A percentile compares a stretch with the other conserved stretches of the same genome.
Conservation (phyloP, 148 eudicot species). For the Vaccinium myrtillus region DNA sequence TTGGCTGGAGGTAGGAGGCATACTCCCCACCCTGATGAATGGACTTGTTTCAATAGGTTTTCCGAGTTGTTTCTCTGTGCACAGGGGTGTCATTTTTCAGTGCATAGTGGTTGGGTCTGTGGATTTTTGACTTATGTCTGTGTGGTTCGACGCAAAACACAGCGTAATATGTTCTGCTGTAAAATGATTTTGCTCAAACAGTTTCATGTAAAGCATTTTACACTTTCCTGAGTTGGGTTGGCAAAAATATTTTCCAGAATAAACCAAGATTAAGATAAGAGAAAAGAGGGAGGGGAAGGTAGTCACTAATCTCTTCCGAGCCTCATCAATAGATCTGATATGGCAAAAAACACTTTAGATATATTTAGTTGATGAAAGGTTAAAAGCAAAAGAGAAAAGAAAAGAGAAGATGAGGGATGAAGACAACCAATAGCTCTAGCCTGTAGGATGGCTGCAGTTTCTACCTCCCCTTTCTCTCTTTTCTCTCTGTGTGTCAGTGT, state of each 20-base stretch:
- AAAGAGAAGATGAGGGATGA: neutral
- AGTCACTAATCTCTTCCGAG: no score
- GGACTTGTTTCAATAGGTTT: constrained; percentile 4
- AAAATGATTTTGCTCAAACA: neutral
- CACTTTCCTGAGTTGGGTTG: neutral
- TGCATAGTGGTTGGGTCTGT: neutral
- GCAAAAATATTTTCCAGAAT: neutral
- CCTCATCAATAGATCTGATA: neutral
- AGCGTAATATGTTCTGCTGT: neutral
- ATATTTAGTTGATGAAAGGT: neutral
- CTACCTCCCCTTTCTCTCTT: neutral
- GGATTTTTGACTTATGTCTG: neutral
- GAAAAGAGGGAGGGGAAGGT: no score
- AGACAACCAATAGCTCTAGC: neutral
- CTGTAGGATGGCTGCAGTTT: neutral
- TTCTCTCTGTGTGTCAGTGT: neutral
- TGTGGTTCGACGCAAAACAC: neutral
- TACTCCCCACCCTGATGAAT: neutral
- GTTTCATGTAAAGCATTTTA: neutral
- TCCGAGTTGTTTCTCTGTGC: neutral
- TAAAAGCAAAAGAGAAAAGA: neutral
- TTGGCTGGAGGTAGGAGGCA: constrained; percentile 87
- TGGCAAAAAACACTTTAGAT: neutral
- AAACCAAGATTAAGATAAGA: no score
- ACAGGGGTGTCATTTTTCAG: neutral